A percentile compares a stretch with the other conserved stretches of the same genome.
Evolutionary conservation across 495 filamentous ascomycete genomes (phyloP).

Genomic region (Neurospora terricola): DNA sequence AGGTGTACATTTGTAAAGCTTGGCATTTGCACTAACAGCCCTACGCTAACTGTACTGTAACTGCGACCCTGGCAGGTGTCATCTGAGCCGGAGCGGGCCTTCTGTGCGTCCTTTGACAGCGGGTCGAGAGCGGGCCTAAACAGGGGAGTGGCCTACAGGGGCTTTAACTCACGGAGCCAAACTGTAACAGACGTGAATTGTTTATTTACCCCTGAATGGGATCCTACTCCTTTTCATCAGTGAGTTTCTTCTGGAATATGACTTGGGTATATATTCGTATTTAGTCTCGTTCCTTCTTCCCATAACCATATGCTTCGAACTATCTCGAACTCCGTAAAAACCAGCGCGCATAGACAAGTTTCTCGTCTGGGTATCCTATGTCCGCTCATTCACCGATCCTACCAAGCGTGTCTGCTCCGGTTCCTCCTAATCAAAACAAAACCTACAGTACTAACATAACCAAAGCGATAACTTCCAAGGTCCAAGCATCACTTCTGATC

Average conservation of each 20-base stretch:
- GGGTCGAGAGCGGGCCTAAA: neutral
- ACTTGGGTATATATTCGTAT: neutral
- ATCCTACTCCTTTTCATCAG: neutral
- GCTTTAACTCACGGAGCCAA: neutral
- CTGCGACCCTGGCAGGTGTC: neutral
- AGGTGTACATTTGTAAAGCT: neutral
- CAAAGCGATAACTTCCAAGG: neutral
- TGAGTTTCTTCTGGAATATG: neutral
- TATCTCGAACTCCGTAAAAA: neutral
- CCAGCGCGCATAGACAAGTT: neutral
- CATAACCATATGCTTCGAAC: neutral
- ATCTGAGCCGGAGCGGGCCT: neutral
- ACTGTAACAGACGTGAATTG: neutral
- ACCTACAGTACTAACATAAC: neutral
- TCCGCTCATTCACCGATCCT: neutral
- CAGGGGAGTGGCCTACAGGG: too few relatives aligned
- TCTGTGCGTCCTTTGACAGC: neutral
- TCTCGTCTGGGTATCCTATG: neutral
- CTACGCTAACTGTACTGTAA: neutral
- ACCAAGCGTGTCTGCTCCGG: neutral
- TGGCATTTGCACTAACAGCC: neutral
- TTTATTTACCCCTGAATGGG: neutral
- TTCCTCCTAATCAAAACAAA: neutral
- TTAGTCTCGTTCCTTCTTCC: too few relatives aligned
- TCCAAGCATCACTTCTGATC: neutral